Evolutionary conservation across 768 basidiomycete species (phyloP).

Genomic region (Panellus pusillus): DNA sequence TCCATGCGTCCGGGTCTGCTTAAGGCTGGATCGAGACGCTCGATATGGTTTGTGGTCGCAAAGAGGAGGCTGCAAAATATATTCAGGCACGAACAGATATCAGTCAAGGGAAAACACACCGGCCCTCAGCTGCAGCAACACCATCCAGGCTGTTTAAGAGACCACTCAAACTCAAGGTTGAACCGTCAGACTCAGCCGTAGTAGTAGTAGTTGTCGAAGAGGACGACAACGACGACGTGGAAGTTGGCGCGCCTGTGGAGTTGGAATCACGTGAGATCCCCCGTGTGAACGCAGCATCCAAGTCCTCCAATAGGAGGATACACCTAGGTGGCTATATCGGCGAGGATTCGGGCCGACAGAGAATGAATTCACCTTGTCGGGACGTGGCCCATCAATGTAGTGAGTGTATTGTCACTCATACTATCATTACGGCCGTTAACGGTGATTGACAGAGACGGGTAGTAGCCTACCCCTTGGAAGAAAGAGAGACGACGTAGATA

Average conservation of each 20-base stretch:
- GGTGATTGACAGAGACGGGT: conserved; percentile 10
- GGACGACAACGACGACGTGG: conserved; percentile 41
- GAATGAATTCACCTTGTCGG: conserved; percentile 61
- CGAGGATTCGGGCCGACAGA: conserved; percentile 7
- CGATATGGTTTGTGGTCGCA: conserved; percentile 93
- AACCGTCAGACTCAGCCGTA: conserved; percentile 53
- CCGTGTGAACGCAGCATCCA: conserved; percentile 90
- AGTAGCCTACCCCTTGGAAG: conserved; percentile 72
- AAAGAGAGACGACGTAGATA: conserved; percentile 88
- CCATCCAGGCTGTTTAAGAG: conserved; percentile 85
- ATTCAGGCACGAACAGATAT: background rate
- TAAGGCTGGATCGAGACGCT: conserved; percentile 86
- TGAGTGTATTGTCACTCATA: conserved; percentile 88
- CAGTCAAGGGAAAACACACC: conserved; percentile 47
- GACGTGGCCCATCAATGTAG: conserved; percentile 86
- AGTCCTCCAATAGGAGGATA: conserved; percentile 91
- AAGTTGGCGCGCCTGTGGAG: conserved; percentile 73
- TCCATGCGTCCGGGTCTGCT: conserved; percentile 90
- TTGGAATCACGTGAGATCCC: conserved; percentile 79
- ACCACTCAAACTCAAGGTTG: conserved; percentile 82
- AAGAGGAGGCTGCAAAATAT: conserved; percentile 64
- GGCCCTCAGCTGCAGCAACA: conserved; percentile 82
- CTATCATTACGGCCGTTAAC: conserved; percentile 37
- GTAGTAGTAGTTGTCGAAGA: conserved; percentile 44
- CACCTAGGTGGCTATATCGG: conserved; percentile 50